These are phyloP conservation scores for Tuber calosporum DNA, from an alignment of 495 filamentous ascomycete genomes.

Conservation along the genomic window DNA sequence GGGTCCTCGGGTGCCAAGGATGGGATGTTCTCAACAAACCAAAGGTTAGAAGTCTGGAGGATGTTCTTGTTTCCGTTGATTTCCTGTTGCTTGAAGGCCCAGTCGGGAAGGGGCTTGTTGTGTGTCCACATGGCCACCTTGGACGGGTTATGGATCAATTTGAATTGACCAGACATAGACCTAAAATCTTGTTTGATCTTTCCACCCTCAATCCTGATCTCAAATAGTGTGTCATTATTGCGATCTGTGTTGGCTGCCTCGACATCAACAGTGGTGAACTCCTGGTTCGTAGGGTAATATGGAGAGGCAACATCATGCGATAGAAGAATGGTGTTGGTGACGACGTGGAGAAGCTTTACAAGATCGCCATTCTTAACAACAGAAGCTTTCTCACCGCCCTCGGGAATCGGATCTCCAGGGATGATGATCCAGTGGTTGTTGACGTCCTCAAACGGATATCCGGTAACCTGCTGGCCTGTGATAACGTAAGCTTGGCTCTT, in stretches of 20 bases:
- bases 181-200: constrained; percentile 80
- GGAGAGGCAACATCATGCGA: constrained; percentile 99
- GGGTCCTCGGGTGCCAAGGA: constrained; percentile 61
- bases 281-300: constrained; percentile 94
- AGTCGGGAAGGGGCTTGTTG: constrained; percentile 84
- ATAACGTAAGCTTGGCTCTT: constrained; percentile 12
- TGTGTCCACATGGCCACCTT: constrained; percentile 99
- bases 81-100: constrained; percentile 93
- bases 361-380: constrained; percentile 78
- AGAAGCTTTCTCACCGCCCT: constrained; percentile 51
- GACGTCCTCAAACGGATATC: constrained; percentile 95
- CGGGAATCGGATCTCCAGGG: constrained; percentile 52
- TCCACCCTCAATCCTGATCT: constrained; percentile 79
- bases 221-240: constrained; percentile 85
- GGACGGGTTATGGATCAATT: constrained; percentile 83
- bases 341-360: constrained; percentile 77
- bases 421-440: constrained; percentile 98
- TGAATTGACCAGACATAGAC: constrained; percentile 84
- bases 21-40: constrained; percentile 86
- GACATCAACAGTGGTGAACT: constrained; percentile 76
- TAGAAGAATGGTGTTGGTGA: constrained; percentile 78
- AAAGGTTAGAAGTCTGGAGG: constrained; percentile 80
- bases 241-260: constrained; percentile 70
- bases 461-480: constrained; percentile 78
- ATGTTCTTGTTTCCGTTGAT: constrained; percentile 99